A percentile compares a stretch with the other conserved stretches of the same genome.
These are phyloP conservation scores for Acanthamoeba quina DNA, from an alignment of 208 protist genomes.

Conservation along the genomic window DNA sequence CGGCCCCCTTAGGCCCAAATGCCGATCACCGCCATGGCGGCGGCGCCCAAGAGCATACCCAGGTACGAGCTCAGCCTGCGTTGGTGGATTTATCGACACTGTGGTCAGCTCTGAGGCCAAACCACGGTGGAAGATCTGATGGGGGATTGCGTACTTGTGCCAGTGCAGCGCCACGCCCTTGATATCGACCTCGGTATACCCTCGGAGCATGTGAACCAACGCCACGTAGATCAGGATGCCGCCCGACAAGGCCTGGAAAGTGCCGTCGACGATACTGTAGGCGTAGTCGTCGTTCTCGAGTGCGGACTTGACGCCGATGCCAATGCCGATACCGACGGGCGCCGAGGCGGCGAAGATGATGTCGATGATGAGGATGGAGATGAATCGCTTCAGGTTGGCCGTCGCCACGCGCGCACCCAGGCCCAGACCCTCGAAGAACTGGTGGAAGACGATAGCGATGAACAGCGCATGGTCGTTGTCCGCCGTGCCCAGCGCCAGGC, in stretches of 20 bases:
- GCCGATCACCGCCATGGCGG: constrained; percentile 39
- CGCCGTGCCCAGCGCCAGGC: constrained; percentile 28
- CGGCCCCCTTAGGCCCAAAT: constrained; percentile 16
- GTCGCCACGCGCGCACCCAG: constrained; percentile 41
- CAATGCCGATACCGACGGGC: constrained; percentile 48
- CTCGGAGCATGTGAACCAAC: constrained; percentile 4
- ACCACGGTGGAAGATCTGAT: no score
- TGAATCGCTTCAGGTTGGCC: constrained; percentile 31
- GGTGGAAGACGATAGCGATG: constrained; percentile 67
- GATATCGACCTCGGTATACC: neutral
- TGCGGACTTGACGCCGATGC: constrained; percentile 21
- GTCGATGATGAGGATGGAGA: constrained; percentile 53
- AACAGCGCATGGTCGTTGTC: constrained; percentile 48
- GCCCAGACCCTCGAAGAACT: constrained; percentile 70
- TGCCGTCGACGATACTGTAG: constrained; percentile 56
- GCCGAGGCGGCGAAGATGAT: constrained; percentile 28
- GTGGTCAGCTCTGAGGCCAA: no score
- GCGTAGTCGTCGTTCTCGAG: neutral
- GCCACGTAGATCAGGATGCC: constrained; percentile 41
- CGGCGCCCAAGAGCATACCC: constrained; percentile 23
- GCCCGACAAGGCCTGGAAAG: constrained; percentile 14
- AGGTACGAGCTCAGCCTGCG: constrained; percentile 1
- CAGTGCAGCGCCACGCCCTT: neutral
- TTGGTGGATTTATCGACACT: no score
- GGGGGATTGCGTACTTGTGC: constrained; percentile 17